Evolutionary conservation across 257 asterid genomes (phyloP), one percentile per base, ranked within the genome.

Genomic region (Solanum clarkiae): DNA sequence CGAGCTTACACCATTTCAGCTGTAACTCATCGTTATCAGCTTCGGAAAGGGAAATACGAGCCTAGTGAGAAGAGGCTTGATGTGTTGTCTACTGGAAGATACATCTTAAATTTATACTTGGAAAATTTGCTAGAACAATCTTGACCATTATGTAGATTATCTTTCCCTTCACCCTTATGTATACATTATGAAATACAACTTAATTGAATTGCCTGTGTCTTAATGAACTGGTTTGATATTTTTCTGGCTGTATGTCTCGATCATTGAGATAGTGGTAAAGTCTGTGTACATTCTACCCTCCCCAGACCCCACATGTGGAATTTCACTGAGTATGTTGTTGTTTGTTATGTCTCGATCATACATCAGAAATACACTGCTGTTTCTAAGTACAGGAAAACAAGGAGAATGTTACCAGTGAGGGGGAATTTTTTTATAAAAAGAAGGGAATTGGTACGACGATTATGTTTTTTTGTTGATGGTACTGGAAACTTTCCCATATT

Each of bases 21-120:
- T 54, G 98, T 96, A 85, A 94, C 98, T 68, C 95, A 94, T 87
- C 95, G 98, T 63, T 96, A 94, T 89, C 95, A 96, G 92, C 98
- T 96, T 81, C 90, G 99, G 24, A 96, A 91, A 92, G 99, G 99
- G 79, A 96, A 94, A 86, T 96, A 94, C 63, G 98, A 96, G 81
- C 97, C 98, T 55, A 92, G 94, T 8, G 99, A 96, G 92, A 94
- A 92, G 87, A 90, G 96, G 85, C 98, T 96, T 44, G 99, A 96
- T 89, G 98, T 96, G 66, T 86, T 93, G 84, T 94, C 99, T 14
- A 91, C 97, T 6, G 97, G 98, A 85, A 93, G 99, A 89, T 94
- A 96, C 92, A 92, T 95, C 45, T 80, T 95, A 84, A 93, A 96
- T 87, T 88, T 96, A 94, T 94, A 93, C 87, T 91, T 94, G 68